Evolutionary conservation across 202 grass and related monocot species (phyloP).

Genomic region (Cymbopogon flexuosus): DNA sequence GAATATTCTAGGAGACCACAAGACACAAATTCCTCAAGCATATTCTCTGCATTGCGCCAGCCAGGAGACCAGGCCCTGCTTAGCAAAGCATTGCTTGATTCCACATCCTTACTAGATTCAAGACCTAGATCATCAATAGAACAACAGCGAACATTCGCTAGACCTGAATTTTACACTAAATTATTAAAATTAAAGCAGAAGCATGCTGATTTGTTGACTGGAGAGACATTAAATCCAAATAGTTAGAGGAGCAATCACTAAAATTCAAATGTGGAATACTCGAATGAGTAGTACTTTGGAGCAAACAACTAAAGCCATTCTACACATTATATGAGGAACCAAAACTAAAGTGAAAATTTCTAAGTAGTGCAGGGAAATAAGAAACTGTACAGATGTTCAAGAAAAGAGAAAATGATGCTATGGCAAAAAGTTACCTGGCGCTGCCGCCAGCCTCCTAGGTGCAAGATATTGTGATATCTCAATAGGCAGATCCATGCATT

Average conservation of each 20-base stretch:
- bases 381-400: background rate
- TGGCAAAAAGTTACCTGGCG: slow-evolving; percentile 49
- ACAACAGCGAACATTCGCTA: slow-evolving; percentile 46
- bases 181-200: slow-evolving; percentile 33
- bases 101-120: slow-evolving; percentile 73
- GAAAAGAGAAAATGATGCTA: slow-evolving; percentile 11
- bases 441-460: slow-evolving; percentile 51
- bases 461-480: slow-evolving; percentile 46
- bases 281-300: background rate
- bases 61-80: slow-evolving; percentile 75
- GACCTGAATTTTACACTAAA: slow-evolving; percentile 47
- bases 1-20: slow-evolving; percentile 66
- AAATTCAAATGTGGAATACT: slow-evolving; percentile 17
- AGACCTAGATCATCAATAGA: slow-evolving; percentile 63
- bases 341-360: slow-evolving; percentile 7
- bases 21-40: slow-evolving; percentile 57
- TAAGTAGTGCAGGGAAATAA: background rate
- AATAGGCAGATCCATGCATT: slow-evolving; percentile 52
- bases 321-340: background rate
- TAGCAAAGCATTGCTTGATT: slow-evolving; percentile 83
- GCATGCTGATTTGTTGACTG: slow-evolving; percentile 11
- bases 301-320: background rate
- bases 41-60: slow-evolving; percentile 66
- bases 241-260: background rate
- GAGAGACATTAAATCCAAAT: background rate